phyloP scores from a whole-genome alignment of 306 rosid species.

The Castanea mollissima region DNA sequence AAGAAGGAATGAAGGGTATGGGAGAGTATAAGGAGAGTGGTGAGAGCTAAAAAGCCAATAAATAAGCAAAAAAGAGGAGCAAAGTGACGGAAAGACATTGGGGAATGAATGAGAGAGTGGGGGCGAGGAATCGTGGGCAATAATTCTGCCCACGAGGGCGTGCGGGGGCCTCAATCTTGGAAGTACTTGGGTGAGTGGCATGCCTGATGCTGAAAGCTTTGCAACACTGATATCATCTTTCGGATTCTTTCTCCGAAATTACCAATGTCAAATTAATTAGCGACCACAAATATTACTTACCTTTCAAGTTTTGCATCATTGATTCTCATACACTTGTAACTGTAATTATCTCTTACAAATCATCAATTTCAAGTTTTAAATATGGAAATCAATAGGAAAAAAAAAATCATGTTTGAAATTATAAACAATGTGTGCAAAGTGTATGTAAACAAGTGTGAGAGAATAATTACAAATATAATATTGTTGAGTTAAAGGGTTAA shows the following conservation, averaged over 20 bases:
- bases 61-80: neutral
- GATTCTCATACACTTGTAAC: too few species aligned
- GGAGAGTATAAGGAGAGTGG: neutral
- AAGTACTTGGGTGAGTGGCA: slow-evolving; percentile 6
- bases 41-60: neutral
- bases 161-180: slow-evolving; percentile 12
- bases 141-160: slow-evolving; percentile 31
- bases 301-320: too few species aligned
- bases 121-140: slow-evolving; percentile 19
- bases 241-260: neutral
- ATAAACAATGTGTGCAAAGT: too few species aligned
- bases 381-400: too few species aligned
- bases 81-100: neutral
- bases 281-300: too few species aligned
- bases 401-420: too few species aligned
- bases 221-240: neutral
- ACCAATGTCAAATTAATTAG: neutral
- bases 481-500: too few species aligned
- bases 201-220: slow-evolving; percentile 9
- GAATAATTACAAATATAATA: too few species aligned
- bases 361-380: too few species aligned
- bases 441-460: too few species aligned
- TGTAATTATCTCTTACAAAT: too few species aligned
- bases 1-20: neutral
- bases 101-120: neutral